phyloP scores from a whole-genome alignment of 208 protist genomes.

The Trypanosomatidae sp. region DNA sequence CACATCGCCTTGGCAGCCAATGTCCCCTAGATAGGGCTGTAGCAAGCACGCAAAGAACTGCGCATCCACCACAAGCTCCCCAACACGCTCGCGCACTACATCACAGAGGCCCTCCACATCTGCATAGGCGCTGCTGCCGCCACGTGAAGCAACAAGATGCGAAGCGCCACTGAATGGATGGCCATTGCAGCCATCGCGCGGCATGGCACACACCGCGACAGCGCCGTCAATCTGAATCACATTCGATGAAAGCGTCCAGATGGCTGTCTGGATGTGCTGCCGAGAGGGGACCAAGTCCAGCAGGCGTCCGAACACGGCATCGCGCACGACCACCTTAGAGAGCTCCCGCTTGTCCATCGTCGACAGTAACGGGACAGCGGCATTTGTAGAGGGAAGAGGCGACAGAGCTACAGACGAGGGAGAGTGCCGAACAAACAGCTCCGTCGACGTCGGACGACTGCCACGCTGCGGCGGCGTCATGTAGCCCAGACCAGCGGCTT shows the following conservation, averaged over 20 bases:
- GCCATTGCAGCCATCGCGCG: neutral
- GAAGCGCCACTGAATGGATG: neutral
- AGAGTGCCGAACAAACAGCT: neutral
- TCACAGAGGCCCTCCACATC: neutral
- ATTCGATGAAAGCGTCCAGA: slow-evolving; percentile 30
- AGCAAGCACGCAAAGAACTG: slow-evolving; percentile 30
- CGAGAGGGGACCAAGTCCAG: slow-evolving; percentile 39
- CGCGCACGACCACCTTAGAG: slow-evolving; percentile 49
- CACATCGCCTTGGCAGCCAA: slow-evolving; percentile 7
- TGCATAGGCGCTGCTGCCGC: neutral
- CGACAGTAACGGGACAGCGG: slow-evolving; percentile 17
- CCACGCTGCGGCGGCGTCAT: neutral
- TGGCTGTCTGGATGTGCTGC: slow-evolving; percentile 32
- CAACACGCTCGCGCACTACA: slow-evolving; percentile 19
- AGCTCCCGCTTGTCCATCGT: slow-evolving; percentile 56
- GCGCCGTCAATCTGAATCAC: slow-evolving; percentile 45
- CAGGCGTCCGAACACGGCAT: slow-evolving; percentile 46
- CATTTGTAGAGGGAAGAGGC: neutral
- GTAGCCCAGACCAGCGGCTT: neutral
- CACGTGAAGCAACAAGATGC: neutral
- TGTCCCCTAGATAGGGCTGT: slow-evolving; percentile 32
- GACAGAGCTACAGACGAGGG: neutral
- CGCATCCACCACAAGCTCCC: slow-evolving; percentile 28
- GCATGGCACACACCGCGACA: slow-evolving; percentile 23
- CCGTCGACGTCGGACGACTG: neutral